These are phyloP conservation scores for Epichloe uncinata DNA, from an alignment of 2,329 filamentous ascomycete species.

Conservation along the genomic window DNA sequence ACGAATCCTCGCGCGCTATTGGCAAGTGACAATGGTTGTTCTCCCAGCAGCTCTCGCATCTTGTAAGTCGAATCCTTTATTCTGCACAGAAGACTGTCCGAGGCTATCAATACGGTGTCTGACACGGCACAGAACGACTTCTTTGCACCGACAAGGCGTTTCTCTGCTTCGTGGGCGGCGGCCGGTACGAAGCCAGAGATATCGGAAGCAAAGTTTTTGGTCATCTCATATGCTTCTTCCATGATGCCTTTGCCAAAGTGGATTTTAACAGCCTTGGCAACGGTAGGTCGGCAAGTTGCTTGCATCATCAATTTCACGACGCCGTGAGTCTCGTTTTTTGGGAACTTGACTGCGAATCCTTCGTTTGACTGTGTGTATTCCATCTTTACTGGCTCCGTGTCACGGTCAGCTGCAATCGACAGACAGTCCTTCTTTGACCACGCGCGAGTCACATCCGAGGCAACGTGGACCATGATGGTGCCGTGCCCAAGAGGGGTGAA, in stretches of 20 bases:
- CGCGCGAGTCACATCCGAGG: slow-evolving; percentile 32
- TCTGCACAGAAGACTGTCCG: slow-evolving; percentile 15
- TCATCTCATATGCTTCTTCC: slow-evolving; percentile 30
- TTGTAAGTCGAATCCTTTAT: slow-evolving; percentile 11
- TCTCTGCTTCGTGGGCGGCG: slow-evolving; percentile 25
- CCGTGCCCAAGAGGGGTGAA: slow-evolving; percentile 26
- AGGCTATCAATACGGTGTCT: slow-evolving; percentile 15
- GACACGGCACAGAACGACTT: slow-evolving; percentile 20
- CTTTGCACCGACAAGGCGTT: slow-evolving; percentile 21
- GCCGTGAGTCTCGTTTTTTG: slow-evolving; percentile 41
- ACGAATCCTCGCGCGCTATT: slow-evolving; percentile 9
- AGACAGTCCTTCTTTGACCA: slow-evolving; percentile 45
- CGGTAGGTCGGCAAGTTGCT: slow-evolving; percentile 44
- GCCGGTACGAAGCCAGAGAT: slow-evolving; percentile 27
- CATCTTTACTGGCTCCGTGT: slow-evolving; percentile 31
- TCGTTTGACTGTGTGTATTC: slow-evolving; percentile 34
- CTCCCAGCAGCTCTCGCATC: slow-evolving; percentile 12
- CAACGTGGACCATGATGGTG: slow-evolving; percentile 41
- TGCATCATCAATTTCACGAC: slow-evolving; percentile 43
- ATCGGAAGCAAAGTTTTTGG: slow-evolving; percentile 28
- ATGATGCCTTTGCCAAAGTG: slow-evolving; percentile 42
- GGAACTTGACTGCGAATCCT: slow-evolving; percentile 39
- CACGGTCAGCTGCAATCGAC: slow-evolving; percentile 39
- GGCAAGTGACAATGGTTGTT: slow-evolving; percentile 10
- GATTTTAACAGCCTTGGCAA: slow-evolving; percentile 47